Percentiles rank a stretch among this genome's conserved stretches.
Conservation (phyloP, 192 early-diverging fungal species). For the Rhizophagus prolifer region DNA sequence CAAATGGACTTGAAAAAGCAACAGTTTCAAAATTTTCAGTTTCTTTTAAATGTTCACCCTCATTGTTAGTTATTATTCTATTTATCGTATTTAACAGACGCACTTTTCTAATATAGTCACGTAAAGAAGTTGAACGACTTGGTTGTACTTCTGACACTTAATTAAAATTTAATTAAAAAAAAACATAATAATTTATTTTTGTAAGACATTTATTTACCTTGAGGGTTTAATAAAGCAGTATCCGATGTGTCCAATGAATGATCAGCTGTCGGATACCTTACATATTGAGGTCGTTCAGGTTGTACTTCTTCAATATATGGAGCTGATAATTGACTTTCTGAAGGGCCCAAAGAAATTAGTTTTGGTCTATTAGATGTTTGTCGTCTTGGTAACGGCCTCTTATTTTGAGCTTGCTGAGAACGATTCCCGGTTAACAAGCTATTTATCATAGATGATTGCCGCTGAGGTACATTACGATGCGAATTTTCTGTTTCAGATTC, state of each 20-base stretch:
- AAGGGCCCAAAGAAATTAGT: background rate
- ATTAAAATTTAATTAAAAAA: background rate
- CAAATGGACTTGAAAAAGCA: slow-evolving; percentile 4
- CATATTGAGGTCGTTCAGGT: slow-evolving; percentile 15
- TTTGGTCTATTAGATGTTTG: background rate
- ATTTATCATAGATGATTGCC: too few relatives aligned
- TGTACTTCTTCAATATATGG: slow-evolving; percentile 18
- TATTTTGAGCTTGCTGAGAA: background rate
- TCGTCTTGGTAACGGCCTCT: background rate
- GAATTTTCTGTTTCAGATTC: too few relatives aligned
- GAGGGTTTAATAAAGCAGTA: background rate
- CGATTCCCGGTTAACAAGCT: background rate
- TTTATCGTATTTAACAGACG: background rate
- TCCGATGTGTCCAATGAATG: background rate
- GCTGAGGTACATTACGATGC: too few relatives aligned
- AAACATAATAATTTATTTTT: too few relatives aligned
- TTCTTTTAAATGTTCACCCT: slow-evolving; percentile 10
- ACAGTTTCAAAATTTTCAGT: background rate
- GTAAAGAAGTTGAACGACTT: background rate
- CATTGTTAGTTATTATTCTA: background rate
- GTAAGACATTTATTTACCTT: background rate
- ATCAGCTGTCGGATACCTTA: background rate
- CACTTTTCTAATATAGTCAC: background rate
- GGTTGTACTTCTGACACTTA: too few relatives aligned
- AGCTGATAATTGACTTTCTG: slow-evolving; percentile 15